phyloP scores from a whole-genome alignment of 2,329 filamentous ascomycete genomes.

The Macrophomina phaseolina region DNA sequence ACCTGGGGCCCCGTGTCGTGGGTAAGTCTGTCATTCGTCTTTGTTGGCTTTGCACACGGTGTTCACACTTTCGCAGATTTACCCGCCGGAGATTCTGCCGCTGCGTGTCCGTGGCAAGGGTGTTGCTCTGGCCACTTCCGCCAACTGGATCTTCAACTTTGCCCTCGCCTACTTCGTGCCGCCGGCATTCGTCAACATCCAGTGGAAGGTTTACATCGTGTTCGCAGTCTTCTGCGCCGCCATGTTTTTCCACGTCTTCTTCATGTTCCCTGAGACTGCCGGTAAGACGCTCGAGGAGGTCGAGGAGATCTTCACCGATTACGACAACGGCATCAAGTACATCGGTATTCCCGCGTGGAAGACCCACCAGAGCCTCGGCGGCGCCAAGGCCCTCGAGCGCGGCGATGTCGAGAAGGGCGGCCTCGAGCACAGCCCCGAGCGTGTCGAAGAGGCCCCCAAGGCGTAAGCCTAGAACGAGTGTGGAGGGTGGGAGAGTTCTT shows the following conservation, averaged over 20 bases:
- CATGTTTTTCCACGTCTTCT: slow-evolving; percentile 71
- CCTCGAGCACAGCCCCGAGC: slow-evolving; percentile 33
- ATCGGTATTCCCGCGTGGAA: slow-evolving; percentile 65
- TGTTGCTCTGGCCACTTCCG: slow-evolving; percentile 64
- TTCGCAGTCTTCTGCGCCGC: slow-evolving; percentile 74
- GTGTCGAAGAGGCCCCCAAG: slow-evolving; percentile 32
- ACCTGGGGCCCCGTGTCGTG: slow-evolving; percentile 66
- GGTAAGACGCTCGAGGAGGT: slow-evolving; percentile 79
- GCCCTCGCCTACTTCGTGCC: slow-evolving; percentile 62
- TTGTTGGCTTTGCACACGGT: not conserved
- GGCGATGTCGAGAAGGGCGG: slow-evolving; percentile 34
- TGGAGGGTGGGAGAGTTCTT: not conserved
- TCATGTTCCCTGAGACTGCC: slow-evolving; percentile 71
- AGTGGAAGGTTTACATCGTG: slow-evolving; percentile 71
- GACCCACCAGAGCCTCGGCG: slow-evolving; percentile 38
- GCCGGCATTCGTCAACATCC: slow-evolving; percentile 63
- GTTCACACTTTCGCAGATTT: slow-evolving; percentile 43
- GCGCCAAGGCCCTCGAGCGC: slow-evolving; percentile 36
- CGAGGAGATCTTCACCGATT: slow-evolving; percentile 69
- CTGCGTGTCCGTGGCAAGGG: slow-evolving; percentile 68
- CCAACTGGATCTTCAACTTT: slow-evolving; percentile 65
- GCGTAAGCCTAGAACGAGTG: not conserved
- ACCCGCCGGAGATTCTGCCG: slow-evolving; percentile 68
- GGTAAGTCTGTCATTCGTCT: slow-evolving; percentile 29
- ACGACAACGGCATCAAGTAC: slow-evolving; percentile 42